A percentile compares a stretch with the other conserved stretches of the same genome.
phyloP scores from a whole-genome alignment of 2,329 filamentous ascomycete species.

The Colletotrichum sp. region DNA sequence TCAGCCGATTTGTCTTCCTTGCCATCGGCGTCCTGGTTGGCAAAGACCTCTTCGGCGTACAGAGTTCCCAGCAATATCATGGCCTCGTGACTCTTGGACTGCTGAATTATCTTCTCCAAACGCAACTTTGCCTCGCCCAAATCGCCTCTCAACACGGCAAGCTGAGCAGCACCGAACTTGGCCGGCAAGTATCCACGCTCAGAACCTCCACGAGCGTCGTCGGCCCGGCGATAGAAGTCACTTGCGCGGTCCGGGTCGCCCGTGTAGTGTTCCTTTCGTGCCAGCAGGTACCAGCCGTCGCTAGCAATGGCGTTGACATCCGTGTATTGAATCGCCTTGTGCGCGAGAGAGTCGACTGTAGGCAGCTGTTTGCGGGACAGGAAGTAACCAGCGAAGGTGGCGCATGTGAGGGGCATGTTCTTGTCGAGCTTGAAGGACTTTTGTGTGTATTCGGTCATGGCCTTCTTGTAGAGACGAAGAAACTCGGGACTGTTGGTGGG shows the following conservation, averaged over 20 bases:
- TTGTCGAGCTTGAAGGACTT: constrained; percentile 94
- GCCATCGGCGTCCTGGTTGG: constrained; percentile 70
- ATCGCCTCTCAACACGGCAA: constrained; percentile 84
- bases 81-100: constrained; percentile 82
- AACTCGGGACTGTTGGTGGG: constrained; percentile 87
- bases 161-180: constrained; percentile 91
- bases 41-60: constrained; percentile 93
- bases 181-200: constrained; percentile 91
- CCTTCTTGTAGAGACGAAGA: constrained; percentile 83
- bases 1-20: constrained; percentile 90
- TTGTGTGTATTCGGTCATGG: constrained; percentile 93
- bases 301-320: constrained; percentile 96
- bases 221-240: constrained; percentile 88
- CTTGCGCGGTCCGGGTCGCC: constrained; percentile 76
- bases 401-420: constrained; percentile 86
- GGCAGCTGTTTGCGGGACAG: constrained; percentile 79
- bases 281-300: constrained; percentile 96
- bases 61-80: constrained; percentile 91
- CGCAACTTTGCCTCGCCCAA: constrained; percentile 91
- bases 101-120: constrained; percentile 91
- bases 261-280: constrained; percentile 86
- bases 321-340: constrained; percentile 93
- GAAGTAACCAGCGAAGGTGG: constrained; percentile 91
- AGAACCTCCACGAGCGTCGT: constrained; percentile 89
- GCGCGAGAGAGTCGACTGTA: constrained; percentile 85